phyloP scores from a whole-genome alignment of 352 stramenopile genomes.

The Thalassiosira mediterranea region DNA sequence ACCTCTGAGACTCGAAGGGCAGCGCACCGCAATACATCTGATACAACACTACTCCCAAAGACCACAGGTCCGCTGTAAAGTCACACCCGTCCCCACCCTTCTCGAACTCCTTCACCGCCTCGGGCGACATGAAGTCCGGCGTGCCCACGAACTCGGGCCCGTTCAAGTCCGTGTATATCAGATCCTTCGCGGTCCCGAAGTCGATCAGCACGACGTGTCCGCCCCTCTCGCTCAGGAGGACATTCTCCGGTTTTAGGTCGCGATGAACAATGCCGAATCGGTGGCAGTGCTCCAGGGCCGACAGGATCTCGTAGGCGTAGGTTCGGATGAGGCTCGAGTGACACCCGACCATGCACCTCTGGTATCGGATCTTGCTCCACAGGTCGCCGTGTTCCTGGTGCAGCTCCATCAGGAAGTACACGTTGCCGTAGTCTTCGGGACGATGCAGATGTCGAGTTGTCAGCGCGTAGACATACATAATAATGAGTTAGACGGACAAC shows the following conservation, averaged over 20 bases:
- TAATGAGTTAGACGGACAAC: slow-evolving; percentile 1
- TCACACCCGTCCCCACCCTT: slow-evolving; percentile 41
- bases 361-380: slow-evolving; percentile 80
- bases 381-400: slow-evolving; percentile 87
- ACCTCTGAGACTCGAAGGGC: slow-evolving; percentile 84
- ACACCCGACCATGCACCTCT: slow-evolving; percentile 83
- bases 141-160: slow-evolving; percentile 91
- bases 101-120: slow-evolving; percentile 63
- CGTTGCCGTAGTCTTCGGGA: slow-evolving; percentile 90
- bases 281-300: slow-evolving; percentile 93
- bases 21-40: slow-evolving; percentile 85
- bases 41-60: slow-evolving; percentile 82
- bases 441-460: no score
- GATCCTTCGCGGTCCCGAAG: slow-evolving; percentile 90
- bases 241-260: slow-evolving; percentile 92
- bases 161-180: slow-evolving; percentile 87
- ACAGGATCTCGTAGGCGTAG: slow-evolving; percentile 70
- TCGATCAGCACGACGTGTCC: slow-evolving; percentile 88
- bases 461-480: no score
- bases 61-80: slow-evolving; percentile 86
- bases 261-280: slow-evolving; percentile 91
- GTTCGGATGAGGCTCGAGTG: slow-evolving; percentile 62
- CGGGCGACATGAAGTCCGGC: slow-evolving; percentile 89
- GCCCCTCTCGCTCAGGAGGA: slow-evolving; percentile 86
- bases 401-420: slow-evolving; percentile 97